Evolutionary conservation across 140 eudicot species (phyloP), one percentile per base, ranked within the genome.

Genomic region (Flaveria floridana): DNA sequence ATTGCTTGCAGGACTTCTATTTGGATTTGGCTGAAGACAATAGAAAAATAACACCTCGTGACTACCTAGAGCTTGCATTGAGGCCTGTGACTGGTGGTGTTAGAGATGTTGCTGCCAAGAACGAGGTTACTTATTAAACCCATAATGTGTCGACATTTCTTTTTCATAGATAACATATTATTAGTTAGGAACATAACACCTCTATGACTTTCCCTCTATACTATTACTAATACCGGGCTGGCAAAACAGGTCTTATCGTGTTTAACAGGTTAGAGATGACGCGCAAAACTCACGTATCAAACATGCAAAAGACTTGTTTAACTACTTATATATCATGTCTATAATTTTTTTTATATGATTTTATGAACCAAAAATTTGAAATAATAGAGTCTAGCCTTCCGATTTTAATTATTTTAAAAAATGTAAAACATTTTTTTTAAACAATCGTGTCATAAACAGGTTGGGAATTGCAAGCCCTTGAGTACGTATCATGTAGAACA

Each of bases 41-140:
- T 66, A 80, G 88, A 81, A 89, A 77, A 83, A 95, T 95, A 71
- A 91, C 99, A 21, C 99, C 97, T 18, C 99, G 99, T 75, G 99
- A 95, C 77, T 95, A 95, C 72, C 82, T 95, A 44, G 99, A 95
- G 83, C 86, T 91, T 63, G 97, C 97, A 79, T 71, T 95, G 82
- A 84, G 92, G 79, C 92, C 99, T 11, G 91, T 87, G 58, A 84
- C 87, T 80, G 97, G 99, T 59, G 87, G 89, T 75, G 85, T 73
- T 30, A 89, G 81, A 82, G 97, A 95, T 79, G 85, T 95, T 69
- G 86, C 92, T 78, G 88, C 99, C 75, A 95, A 95, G 78, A 91
- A 95, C 65, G 97, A 95, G 99, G 99, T 95, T 58, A n/a, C 9
- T 30, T 23, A 20, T 73, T 65, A 67, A 41, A 76, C 70, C 67